These are phyloP conservation scores for Elsinoe fawcettii DNA, from an alignment of 2,329 filamentous ascomycete genomes.

Conservation along the genomic window DNA sequence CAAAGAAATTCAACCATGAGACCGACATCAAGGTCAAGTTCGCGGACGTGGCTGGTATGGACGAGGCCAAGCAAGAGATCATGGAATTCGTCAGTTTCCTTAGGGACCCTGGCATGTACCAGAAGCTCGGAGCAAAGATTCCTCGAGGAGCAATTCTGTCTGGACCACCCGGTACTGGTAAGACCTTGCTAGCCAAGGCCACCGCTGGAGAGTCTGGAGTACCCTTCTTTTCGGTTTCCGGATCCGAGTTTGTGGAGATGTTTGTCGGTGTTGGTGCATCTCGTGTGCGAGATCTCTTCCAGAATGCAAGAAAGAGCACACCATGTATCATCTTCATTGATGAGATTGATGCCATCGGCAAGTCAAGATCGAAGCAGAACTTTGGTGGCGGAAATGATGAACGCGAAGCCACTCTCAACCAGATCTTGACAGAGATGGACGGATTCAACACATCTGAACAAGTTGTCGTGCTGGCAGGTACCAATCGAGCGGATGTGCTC, in stretches of 20 bases:
- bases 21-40: slow-evolving; percentile 96
- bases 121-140: slow-evolving; percentile 93
- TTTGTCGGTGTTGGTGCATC: slow-evolving; percentile 98
- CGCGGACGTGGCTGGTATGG: slow-evolving; percentile 91
- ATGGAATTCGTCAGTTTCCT: slow-evolving; percentile 99
- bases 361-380: slow-evolving; percentile 73
- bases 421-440: slow-evolving; percentile 98
- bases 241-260: slow-evolving; percentile 99
- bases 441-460: slow-evolving; percentile 96
- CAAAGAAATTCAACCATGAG: slow-evolving; percentile 97
- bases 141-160: slow-evolving; percentile 93
- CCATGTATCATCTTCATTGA: slow-evolving; percentile 99
- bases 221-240: slow-evolving; percentile 96
- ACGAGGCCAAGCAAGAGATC: slow-evolving; percentile 95
- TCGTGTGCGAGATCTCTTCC: slow-evolving; percentile 87
- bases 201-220: slow-evolving; percentile 95
- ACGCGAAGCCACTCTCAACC: slow-evolving; percentile 91
- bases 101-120: slow-evolving; percentile 85
- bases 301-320: slow-evolving; percentile 87
- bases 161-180: slow-evolving; percentile 96
- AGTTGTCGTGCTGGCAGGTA: slow-evolving; percentile 92
- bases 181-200: slow-evolving; percentile 92
- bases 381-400: slow-evolving; percentile 93
- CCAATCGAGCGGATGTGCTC: slow-evolving; percentile 87
- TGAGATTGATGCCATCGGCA: slow-evolving; percentile 96